A percentile compares a stretch with the other conserved stretches of the same genome.
Conservation (phyloP, 2,329 filamentous ascomycete genomes). For the Monilinia aucupariae region DNA sequence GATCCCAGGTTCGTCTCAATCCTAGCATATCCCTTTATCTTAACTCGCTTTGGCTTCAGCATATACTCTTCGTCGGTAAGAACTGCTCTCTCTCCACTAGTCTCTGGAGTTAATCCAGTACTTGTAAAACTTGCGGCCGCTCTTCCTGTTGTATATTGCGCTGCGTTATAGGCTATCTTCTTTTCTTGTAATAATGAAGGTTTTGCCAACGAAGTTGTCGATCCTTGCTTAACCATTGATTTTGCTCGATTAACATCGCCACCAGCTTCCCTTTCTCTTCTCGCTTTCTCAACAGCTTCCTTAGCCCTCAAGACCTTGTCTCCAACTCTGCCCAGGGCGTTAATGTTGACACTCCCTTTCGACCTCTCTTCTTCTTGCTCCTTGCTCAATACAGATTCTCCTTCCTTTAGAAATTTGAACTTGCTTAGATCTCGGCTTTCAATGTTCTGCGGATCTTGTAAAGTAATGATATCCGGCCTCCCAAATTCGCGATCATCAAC, state of each 20-base stretch:
- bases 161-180: constrained; percentile 73
- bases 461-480: constrained; percentile 86
- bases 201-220: constrained; percentile 35
- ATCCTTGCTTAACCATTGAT: constrained; percentile 37
- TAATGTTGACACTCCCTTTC: constrained; percentile 67
- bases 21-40: constrained; percentile 85
- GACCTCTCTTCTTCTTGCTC: constrained; percentile 64
- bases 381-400: constrained; percentile 61
- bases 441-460: constrained; percentile 92
- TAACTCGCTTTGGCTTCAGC: constrained; percentile 83
- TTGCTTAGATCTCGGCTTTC: constrained; percentile 74
- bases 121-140: constrained; percentile 94
- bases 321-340: constrained; percentile 69
- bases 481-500: constrained; percentile 82
- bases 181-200: constrained; percentile 49
- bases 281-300: constrained; percentile 85
- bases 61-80: constrained; percentile 95
- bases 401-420: constrained; percentile 86
- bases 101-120: constrained; percentile 88
- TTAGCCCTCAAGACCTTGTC: constrained; percentile 87
- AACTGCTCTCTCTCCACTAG: constrained; percentile 77
- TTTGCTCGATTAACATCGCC: constrained; percentile 51
- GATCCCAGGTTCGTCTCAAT: constrained; percentile 81
- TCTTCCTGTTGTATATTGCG: constrained; percentile 81
- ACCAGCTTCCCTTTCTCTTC: constrained; percentile 63